phyloP scores from a whole-genome alignment of 805 yeast species.

The Cyberlindnera xylosilytica region DNA sequence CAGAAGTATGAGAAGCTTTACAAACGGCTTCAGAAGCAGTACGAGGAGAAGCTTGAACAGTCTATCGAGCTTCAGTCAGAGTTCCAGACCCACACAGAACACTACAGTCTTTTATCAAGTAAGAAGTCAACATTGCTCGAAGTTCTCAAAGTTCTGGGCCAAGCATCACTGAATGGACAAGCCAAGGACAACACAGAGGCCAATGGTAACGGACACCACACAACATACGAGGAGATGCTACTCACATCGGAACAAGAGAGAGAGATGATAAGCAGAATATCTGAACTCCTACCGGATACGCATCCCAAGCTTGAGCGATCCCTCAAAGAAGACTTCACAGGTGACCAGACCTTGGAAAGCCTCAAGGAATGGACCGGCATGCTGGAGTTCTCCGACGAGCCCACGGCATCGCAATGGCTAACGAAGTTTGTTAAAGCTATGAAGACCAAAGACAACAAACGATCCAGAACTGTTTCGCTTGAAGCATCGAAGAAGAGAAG shows the following conservation, averaged over 20 bases:
- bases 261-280: background rate
- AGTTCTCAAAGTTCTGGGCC: no score
- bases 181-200: background rate
- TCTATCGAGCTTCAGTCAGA: constrained; percentile 5
- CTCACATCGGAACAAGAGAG: background rate
- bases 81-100: constrained; percentile 10
- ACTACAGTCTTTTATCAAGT: constrained; percentile 1
- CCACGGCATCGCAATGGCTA: constrained; percentile 8
- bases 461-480: background rate
- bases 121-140: constrained; percentile 10
- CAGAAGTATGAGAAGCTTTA: constrained; percentile 7
- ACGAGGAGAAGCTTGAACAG: constrained; percentile 10
- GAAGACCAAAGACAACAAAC: constrained; percentile 2
- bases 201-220: background rate
- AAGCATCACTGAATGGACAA: no score
- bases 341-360: constrained; percentile 6
- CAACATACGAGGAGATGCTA: no score
- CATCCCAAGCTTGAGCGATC: constrained; percentile 4
- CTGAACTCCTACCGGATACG: background rate
- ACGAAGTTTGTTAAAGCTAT: constrained; percentile 7
- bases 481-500: constrained; percentile 2
- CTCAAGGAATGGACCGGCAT: constrained; percentile 11
- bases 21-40: constrained; percentile 10
- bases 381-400: constrained; percentile 10
- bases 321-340: constrained; percentile 4